Base-by-base conservation (phyloP, 306 rosid species). In the Prunus kanzakura region DNA sequence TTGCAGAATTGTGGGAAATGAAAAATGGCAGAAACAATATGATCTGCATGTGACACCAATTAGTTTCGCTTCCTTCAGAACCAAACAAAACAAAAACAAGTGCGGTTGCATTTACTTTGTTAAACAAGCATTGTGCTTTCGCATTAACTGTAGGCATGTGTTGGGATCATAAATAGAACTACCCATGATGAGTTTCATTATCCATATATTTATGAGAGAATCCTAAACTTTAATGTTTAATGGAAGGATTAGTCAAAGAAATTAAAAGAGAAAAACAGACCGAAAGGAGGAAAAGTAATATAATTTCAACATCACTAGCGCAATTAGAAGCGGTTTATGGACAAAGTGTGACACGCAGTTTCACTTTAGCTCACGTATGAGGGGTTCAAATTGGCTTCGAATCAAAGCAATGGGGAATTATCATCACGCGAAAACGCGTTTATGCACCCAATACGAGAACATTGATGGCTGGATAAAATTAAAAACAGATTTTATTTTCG, bases 391-490 rank as follows among this genome's bases (percentile, higher is more conserved):
- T 58, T 30, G 41, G 32, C 86, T 78, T 82, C 55, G 45, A 6
- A 57, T 45, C 61, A 11, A 74, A 82, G 80, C 71, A 63, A 80
- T 29, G 4, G 16, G 7, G n/a, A 62, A 77, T 54, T 29, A 62
- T 64, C 52, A 82, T 72, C 79, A 83, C 82, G 71, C 78, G 81
- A 5, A 82, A 90, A 82, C 90, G 90, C 92, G 88, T 84, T 11
- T 11, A 41, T 19, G 67, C 12, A 32, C 54, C 54, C 64, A 73
- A 25, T 54, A 67, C 67, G 0, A 74, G 49, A 27, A 52, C 51
- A 23, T 57, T 57, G 76, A 52, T 70, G 74, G 46, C 25, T 29
- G 51, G 54, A 67, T 46, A 11, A 16, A 56, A 56, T 18, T n/a
- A 29, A 4, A 69, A 69, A 11, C 46, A 18, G 27, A 18, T 38